Percentiles rank a stretch among this genome's conserved stretches.
Evolutionary conservation across 2,329 filamentous ascomycete species (phyloP).

Genomic region (Apiospora rasikravindrae): DNA sequence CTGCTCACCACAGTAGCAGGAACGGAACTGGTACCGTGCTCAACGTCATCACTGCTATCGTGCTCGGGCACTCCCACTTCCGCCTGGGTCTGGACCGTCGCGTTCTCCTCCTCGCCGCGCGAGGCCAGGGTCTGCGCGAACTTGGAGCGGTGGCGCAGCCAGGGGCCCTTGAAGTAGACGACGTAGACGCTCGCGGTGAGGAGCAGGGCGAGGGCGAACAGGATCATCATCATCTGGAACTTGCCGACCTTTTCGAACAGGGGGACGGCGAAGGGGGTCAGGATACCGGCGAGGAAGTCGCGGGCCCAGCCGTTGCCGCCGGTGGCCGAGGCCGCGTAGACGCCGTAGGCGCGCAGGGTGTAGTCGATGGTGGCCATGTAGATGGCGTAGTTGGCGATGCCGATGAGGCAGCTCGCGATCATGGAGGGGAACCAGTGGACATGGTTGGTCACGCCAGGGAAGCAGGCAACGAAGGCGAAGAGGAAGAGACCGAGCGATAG

Average conservation of each 20-base stretch:
- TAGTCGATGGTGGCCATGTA: slow-evolving; percentile 82
- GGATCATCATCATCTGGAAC: slow-evolving; percentile 62
- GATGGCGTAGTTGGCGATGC: slow-evolving; percentile 75
- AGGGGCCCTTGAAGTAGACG: slow-evolving; percentile 69
- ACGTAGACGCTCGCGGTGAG: slow-evolving; percentile 68
- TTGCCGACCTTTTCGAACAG: slow-evolving; percentile 64
- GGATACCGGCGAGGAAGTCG: slow-evolving; percentile 74
- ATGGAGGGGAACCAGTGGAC: slow-evolving; percentile 72
- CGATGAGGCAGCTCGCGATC: slow-evolving; percentile 69
- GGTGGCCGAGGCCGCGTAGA: slow-evolving; percentile 75
- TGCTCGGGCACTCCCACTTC: neutral
- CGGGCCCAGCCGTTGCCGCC: slow-evolving; percentile 77
- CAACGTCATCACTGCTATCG: neutral
- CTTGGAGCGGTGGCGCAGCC: slow-evolving; percentile 63
- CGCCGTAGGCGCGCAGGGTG: slow-evolving; percentile 76
- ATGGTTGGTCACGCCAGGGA: slow-evolving; percentile 55
- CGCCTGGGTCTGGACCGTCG: too few species aligned
- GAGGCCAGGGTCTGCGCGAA: slow-evolving; percentile 68
- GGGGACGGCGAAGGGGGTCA: slow-evolving; percentile 70
- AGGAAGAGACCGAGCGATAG: slow-evolving; percentile 71
- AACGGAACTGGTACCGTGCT: neutral
- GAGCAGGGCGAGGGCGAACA: slow-evolving; percentile 65
- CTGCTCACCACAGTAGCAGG: neutral
- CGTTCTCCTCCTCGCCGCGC: slow-evolving; percentile 28
- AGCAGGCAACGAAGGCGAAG: slow-evolving; percentile 67